These are phyloP conservation scores for Paspalum vaginatum DNA, from an alignment of 176 grass and related monocot species.

Conservation along the genomic window DNA sequence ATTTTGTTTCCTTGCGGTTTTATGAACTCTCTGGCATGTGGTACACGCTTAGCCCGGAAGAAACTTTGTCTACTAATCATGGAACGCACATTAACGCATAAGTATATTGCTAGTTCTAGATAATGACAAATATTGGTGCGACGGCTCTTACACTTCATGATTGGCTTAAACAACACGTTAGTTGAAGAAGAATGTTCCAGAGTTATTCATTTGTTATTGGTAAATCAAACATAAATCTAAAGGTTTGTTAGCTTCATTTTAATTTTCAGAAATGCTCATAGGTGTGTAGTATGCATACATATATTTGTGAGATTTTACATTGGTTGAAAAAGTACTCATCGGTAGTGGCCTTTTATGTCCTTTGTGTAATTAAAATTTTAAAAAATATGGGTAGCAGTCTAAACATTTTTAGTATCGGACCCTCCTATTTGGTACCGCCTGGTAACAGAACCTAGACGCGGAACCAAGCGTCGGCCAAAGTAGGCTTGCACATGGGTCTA, in stretches of 20 bases:
- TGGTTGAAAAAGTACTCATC: neutral
- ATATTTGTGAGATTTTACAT: neutral
- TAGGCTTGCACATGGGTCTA: neutral
- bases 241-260: neutral
- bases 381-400: too few relatives aligned
- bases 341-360: too few relatives aligned
- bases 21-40: conserved; percentile 30
- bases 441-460: too few relatives aligned
- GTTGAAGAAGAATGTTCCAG: conserved; percentile 25
- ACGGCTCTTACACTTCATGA: conserved; percentile 27
- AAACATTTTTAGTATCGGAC: too few relatives aligned
- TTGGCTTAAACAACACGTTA: conserved; percentile 49
- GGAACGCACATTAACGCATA: conserved; percentile 18
- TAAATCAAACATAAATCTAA: conserved; percentile 15
- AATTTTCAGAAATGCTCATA: neutral
- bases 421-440: too few relatives aligned
- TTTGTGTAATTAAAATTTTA: too few relatives aligned
- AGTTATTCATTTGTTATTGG: too few relatives aligned
- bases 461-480: too few relatives aligned
- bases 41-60: conserved; percentile 46
- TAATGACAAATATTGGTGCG: conserved; percentile 41
- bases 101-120: conserved; percentile 16
- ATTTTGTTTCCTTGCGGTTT: conserved; percentile 4
- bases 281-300: neutral
- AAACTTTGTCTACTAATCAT: conserved; percentile 58